Conservation (phyloP, 805 yeast species). For the Clavispora carvajalis region DNA sequence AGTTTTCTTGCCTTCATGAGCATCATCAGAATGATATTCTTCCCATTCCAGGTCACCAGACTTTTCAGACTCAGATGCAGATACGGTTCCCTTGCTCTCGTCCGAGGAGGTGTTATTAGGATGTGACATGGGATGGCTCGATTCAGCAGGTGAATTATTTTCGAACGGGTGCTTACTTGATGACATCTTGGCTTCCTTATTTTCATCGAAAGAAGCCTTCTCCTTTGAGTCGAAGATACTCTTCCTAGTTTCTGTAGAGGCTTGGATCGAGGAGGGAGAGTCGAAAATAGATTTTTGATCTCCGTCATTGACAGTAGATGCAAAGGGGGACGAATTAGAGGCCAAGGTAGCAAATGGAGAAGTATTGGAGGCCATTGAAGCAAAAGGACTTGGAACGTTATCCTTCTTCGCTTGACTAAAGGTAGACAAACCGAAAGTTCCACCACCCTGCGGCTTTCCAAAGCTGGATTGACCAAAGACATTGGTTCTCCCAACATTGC, state of each 20-base stretch:
- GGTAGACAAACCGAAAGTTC: neutral
- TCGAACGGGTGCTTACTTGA: neutral
- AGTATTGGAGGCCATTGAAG: neutral
- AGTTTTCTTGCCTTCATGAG: neutral
- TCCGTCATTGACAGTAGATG: slow-evolving; percentile 1
- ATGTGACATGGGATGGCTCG: neutral
- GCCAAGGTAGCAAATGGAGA: neutral
- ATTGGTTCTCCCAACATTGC: neutral
- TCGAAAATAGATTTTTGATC: slow-evolving; percentile 6
- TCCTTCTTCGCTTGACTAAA: slow-evolving; percentile 4
- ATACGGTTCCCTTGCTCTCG: neutral
- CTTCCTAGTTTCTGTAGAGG: neutral
- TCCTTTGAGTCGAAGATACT: neutral
- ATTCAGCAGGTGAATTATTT: neutral
- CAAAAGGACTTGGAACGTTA: neutral
- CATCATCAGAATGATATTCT: slow-evolving; percentile 1
- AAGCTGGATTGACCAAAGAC: slow-evolving; percentile 9
- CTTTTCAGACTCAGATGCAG: neutral
- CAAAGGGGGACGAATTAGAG: slow-evolving; percentile 6
- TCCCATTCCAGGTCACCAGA: neutral
- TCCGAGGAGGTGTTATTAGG: neutral
- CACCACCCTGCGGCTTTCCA: slow-evolving; percentile 3
- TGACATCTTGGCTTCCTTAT: neutral
- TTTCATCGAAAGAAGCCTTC: neutral
- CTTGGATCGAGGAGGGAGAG: neutral